phyloP scores from a whole-genome alignment of 2,329 filamentous ascomycete genomes.

The Aspergillus sp. region DNA sequence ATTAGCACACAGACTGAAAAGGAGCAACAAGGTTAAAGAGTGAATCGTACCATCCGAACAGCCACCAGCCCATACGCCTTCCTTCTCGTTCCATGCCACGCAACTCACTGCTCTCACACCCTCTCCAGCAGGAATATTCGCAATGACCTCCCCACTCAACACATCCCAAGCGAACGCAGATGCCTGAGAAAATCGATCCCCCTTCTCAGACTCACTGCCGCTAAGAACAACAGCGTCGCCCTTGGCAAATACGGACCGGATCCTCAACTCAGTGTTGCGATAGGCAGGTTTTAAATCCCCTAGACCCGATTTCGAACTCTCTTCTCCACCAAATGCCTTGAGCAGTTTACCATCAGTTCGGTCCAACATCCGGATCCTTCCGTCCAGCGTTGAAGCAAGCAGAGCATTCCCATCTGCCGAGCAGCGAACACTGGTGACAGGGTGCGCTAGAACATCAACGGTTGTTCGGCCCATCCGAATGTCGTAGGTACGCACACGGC shows the following conservation, averaged over 20 bases:
- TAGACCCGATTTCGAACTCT: slow-evolving; percentile 6
- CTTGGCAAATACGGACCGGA: slow-evolving; percentile 69
- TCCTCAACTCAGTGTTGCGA: slow-evolving; percentile 65
- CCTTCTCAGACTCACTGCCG: slow-evolving; percentile 63
- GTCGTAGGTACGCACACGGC: slow-evolving; percentile 76
- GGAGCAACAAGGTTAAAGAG: not conserved
- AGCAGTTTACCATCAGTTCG: slow-evolving; percentile 67
- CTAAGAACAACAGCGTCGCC: slow-evolving; percentile 74
- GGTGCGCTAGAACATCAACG: slow-evolving; percentile 61
- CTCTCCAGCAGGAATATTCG: slow-evolving; percentile 49
- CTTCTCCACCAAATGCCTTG: slow-evolving; percentile 59
- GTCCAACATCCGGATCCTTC: slow-evolving; percentile 75
- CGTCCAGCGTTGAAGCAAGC: slow-evolving; percentile 72
- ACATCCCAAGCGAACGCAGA: slow-evolving; percentile 70
- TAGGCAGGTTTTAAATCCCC: slow-evolving; percentile 20
- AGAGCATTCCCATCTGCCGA: slow-evolving; percentile 70
- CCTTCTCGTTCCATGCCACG: slow-evolving; percentile 42
- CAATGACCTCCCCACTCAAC: slow-evolving; percentile 63
- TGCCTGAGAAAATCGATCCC: slow-evolving; percentile 16
- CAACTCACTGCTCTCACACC: slow-evolving; percentile 41
- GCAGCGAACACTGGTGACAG: slow-evolving; percentile 70
- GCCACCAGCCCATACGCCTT: slow-evolving; percentile 34
- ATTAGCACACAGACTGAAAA: not conserved
- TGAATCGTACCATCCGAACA: slow-evolving; percentile 36
- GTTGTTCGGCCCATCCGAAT: slow-evolving; percentile 67